A percentile compares a stretch with the other conserved stretches of the same genome.
Conservation (phyloP, 306 rosid genomes). For the Cucurbita maxima region DNA sequence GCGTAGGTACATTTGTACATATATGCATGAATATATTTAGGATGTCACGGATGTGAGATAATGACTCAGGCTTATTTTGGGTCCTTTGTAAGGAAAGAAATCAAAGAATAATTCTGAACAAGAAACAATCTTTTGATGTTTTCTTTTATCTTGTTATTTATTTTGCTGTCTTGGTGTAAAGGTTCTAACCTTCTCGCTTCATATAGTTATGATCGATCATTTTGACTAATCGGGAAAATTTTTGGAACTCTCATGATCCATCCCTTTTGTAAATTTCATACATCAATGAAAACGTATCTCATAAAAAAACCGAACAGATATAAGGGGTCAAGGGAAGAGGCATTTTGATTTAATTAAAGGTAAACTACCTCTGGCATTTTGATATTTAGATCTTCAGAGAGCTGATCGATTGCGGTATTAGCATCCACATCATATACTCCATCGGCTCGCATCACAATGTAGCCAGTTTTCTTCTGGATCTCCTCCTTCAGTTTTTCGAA, state of each 20-base stretch:
- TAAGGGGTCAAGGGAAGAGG: not conserved
- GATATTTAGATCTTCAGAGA: constrained; percentile 80
- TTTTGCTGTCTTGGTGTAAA: no score
- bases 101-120: no score
- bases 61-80: not conserved
- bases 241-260: no score
- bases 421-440: constrained; percentile 97
- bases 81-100: no score
- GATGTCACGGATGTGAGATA: not conserved
- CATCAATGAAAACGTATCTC: no score
- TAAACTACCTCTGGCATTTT: constrained; percentile 87
- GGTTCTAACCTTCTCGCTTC: no score
- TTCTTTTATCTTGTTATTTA: no score
- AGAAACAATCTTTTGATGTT: no score
- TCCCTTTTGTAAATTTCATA: no score
- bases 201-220: no score
- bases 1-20: not conserved
- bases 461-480: constrained; percentile 97
- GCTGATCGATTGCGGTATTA: constrained; percentile 92
- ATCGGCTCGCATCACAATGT: constrained; percentile 90
- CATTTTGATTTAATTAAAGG: not conserved
- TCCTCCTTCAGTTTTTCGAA: constrained; percentile 53
- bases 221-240: no score
- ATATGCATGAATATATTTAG: not conserved
- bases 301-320: not conserved